A percentile compares a stretch with the other conserved stretches of the same genome.
Evolutionary conservation across 768 basidiomycete species (phyloP).

Genomic region (Flagelloscypha sp.): DNA sequence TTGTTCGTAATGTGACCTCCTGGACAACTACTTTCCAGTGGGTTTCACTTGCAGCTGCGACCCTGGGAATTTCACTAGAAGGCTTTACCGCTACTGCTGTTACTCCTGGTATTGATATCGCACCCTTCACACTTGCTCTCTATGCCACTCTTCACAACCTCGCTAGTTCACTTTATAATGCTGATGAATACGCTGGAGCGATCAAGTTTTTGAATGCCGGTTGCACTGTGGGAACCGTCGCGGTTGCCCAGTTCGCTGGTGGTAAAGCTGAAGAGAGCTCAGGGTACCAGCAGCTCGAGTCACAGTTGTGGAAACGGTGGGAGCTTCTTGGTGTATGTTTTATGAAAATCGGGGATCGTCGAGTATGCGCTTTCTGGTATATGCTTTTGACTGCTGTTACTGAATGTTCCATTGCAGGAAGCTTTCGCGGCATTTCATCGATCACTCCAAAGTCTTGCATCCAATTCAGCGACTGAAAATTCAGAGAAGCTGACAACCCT

Average conservation of each 20-base stretch:
- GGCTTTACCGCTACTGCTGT: too few relatives aligned
- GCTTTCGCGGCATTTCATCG: too few relatives aligned
- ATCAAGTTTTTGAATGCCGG: conserved; percentile 59
- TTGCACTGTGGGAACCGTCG: conserved; percentile 45
- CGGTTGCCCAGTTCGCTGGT: conserved; percentile 33
- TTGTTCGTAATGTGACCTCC: too few relatives aligned
- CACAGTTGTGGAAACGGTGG: conserved; percentile 65
- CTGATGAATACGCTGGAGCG: conserved; percentile 49
- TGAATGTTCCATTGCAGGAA: conserved; percentile 1
- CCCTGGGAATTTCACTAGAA: too few relatives aligned
- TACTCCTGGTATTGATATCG: too few relatives aligned
- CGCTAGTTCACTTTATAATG: conserved; percentile 64
- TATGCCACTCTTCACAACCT: conserved; percentile 67
- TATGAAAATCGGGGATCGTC: conserved; percentile 68
- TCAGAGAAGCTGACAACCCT: too few relatives aligned
- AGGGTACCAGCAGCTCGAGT: conserved; percentile 37
- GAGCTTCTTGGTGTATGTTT: conserved; percentile 77
- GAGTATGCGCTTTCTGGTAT: conserved; percentile 34
- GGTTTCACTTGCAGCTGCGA: too few relatives aligned
- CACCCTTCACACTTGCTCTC: too few relatives aligned
- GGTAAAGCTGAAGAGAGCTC: conserved; percentile 2
- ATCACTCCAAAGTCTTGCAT: too few relatives aligned
- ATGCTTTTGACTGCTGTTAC: conserved; percentile 1
- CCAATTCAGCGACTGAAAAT: too few relatives aligned
- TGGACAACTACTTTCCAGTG: too few relatives aligned